Evolutionary conservation across 805 yeast genomes (phyloP).

Genomic region (Grigorovia humatica): DNA sequence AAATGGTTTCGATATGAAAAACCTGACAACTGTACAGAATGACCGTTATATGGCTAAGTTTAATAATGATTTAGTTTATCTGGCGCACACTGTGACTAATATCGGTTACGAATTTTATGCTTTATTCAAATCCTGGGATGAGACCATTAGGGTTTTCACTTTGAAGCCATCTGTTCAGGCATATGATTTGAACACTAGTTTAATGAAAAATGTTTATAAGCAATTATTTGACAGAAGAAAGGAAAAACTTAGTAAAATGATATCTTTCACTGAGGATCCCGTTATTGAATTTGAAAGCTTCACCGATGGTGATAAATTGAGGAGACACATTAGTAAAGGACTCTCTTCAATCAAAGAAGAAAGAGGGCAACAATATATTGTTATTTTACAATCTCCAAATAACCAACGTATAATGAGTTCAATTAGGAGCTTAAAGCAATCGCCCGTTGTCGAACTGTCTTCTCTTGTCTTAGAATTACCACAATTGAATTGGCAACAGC

Average conservation of each 20-base stretch:
- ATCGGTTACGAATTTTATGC: constrained; percentile 63
- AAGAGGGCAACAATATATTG: constrained; percentile 51
- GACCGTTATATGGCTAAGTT: constrained; percentile 46
- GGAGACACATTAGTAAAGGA: constrained; percentile 45
- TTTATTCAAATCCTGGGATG: constrained; percentile 54
- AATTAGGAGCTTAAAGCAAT: constrained; percentile 38
- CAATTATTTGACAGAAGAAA: constrained; percentile 42
- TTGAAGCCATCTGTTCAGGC: constrained; percentile 63
- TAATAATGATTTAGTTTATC: constrained; percentile 47
- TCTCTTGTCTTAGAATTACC: constrained; percentile 53
- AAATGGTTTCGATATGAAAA: constrained; percentile 65
- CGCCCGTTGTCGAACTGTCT: constrained; percentile 56
- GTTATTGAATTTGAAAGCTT: constrained; percentile 46
- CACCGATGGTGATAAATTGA: constrained; percentile 44
- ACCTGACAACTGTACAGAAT: constrained; percentile 38
- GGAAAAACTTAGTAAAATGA: constrained; percentile 36
- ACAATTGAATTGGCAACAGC: constrained; percentile 72
- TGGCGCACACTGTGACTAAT: constrained; percentile 60
- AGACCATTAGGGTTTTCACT: constrained; percentile 40
- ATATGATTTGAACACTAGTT: constrained; percentile 29
- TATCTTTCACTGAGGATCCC: constrained; percentile 44
- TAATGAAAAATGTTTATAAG: constrained; percentile 41
- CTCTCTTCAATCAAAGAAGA: constrained; percentile 52
- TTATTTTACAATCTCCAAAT: constrained; percentile 68
- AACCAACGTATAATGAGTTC: constrained; percentile 36